A percentile compares a stretch with the other conserved stretches of the same genome.
These are phyloP conservation scores for Oryza glumipatula DNA, from an alignment of 176 grass and related monocot genomes.

Conservation along the genomic window DNA sequence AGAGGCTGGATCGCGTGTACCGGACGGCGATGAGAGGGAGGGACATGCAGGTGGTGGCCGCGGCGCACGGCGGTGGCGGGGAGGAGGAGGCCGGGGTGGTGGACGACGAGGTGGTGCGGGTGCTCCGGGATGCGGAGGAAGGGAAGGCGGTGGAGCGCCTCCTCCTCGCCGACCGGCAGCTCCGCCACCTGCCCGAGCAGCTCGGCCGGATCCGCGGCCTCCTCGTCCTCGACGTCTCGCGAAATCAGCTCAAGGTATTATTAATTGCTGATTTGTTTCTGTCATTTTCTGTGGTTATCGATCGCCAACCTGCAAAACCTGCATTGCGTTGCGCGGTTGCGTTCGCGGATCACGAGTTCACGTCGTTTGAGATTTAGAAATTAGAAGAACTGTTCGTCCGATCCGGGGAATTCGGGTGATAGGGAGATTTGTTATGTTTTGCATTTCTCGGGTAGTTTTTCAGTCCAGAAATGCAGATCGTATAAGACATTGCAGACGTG, in stretches of 20 bases:
- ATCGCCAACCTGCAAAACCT: not conserved
- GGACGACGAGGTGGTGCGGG: constrained; percentile 71
- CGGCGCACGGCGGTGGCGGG: not conserved
- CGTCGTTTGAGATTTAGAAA: not conserved
- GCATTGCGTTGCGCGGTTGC: not conserved
- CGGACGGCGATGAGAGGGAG: constrained; percentile 51
- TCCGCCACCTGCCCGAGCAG: constrained; percentile 60
- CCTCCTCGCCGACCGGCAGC: constrained; percentile 51
- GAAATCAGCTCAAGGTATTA: constrained; percentile 66
- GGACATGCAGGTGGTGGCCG: constrained; percentile 19
- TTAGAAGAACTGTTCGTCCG: no score
- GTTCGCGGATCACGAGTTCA: not conserved
- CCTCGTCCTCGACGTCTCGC: constrained; percentile 68
- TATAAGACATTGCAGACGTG: not conserved
- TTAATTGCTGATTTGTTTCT: not conserved
- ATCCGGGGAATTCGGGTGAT: not conserved
- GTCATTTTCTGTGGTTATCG: not conserved
- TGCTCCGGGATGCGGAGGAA: constrained; percentile 58
- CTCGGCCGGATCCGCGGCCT: constrained; percentile 62
- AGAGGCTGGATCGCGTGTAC: constrained; percentile 71
- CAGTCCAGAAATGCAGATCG: not conserved
- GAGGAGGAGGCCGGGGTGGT: constrained; percentile 30
- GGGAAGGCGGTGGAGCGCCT: constrained; percentile 52
- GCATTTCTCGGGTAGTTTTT: not conserved
- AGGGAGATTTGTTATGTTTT: no score